These are phyloP conservation scores for Chrysoporthe puriensis DNA, from an alignment of 2,329 filamentous ascomycete species.

Conservation along the genomic window DNA sequence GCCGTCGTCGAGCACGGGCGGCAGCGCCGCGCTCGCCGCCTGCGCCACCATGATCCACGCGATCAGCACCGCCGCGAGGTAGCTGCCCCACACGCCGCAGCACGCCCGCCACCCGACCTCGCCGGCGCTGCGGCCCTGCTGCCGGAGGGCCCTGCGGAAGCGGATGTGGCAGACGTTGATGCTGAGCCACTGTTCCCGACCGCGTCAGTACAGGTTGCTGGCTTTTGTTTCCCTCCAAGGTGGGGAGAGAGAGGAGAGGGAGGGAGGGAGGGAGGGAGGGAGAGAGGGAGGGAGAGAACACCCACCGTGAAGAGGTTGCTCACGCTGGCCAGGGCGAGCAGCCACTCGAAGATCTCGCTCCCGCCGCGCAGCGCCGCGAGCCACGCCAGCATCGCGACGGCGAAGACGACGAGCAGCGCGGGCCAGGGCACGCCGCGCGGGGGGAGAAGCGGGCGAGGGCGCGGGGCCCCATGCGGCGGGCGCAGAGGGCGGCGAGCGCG, in stretches of 20 bases:
- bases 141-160: conserved; percentile 46
- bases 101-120: conserved; percentile 40
- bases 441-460: conserved; percentile 26
- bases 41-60: conserved; percentile 38
- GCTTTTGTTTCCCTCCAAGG: too few species aligned
- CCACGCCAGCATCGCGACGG: conserved; percentile 46
- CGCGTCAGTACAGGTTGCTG: not conserved
- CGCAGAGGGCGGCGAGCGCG: conserved; percentile 42
- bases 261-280: too few species aligned
- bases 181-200: conserved; percentile 43
- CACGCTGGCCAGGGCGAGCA: conserved; percentile 54
- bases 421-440: conserved; percentile 34
- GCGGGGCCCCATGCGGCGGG: conserved; percentile 40
- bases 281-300: not conserved
- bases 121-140: conserved; percentile 41
- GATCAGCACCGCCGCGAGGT: conserved; percentile 35
- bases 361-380: conserved; percentile 44
- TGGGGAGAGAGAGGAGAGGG: too few species aligned
- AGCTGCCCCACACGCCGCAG: conserved; percentile 36
- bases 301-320: conserved; percentile 47
- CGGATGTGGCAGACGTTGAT: conserved; percentile 51
- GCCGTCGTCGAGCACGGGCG: conserved; percentile 21
- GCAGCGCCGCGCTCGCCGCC: conserved; percentile 35
- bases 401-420: conserved; percentile 37
- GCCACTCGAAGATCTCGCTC: conserved; percentile 48